phyloP scores from a whole-genome alignment of 1,284 basidiomycete species.

The Cryptococcus amylolentus region DNA sequence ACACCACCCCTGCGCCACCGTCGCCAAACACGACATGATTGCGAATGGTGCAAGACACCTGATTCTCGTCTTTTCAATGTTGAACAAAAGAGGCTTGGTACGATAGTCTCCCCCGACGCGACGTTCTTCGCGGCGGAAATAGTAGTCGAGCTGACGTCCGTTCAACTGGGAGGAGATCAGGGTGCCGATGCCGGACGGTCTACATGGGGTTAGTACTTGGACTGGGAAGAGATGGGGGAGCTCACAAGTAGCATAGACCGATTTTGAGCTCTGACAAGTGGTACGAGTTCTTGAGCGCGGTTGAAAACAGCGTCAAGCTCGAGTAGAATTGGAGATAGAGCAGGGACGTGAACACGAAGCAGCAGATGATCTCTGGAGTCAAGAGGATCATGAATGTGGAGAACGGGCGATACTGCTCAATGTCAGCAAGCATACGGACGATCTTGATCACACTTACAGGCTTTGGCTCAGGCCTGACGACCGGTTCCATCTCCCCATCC shows the following conservation, averaged over 20 bases:
- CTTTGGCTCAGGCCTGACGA: constrained; percentile 32
- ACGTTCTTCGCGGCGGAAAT: constrained; percentile 37
- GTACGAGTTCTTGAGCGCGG: constrained; percentile 41
- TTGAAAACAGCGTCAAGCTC: constrained; percentile 44
- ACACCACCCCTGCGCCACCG: constrained; percentile 39
- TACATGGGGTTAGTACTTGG: not conserved
- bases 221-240: not conserved
- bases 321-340: constrained; percentile 49
- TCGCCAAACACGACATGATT: constrained; percentile 1
- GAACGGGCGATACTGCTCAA: constrained; percentile 38
- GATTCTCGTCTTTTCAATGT: constrained; percentile 36
- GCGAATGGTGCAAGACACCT: constrained; percentile 33
- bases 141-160: constrained; percentile 44
- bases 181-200: constrained; percentile 41
- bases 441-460: constrained; percentile 14
- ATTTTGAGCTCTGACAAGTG: constrained; percentile 43
- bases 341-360: constrained; percentile 35
- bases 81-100: constrained; percentile 34
- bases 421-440: not conserved
- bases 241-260: constrained; percentile 48
- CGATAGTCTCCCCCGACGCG: constrained; percentile 41
- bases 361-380: constrained; percentile 41
- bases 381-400: constrained; percentile 42
- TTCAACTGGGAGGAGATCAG: constrained; percentile 33
- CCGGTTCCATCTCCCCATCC: constrained; percentile 20